Conservation (phyloP, 169 alveolate genomes). For the Babesia bovis region DNA sequence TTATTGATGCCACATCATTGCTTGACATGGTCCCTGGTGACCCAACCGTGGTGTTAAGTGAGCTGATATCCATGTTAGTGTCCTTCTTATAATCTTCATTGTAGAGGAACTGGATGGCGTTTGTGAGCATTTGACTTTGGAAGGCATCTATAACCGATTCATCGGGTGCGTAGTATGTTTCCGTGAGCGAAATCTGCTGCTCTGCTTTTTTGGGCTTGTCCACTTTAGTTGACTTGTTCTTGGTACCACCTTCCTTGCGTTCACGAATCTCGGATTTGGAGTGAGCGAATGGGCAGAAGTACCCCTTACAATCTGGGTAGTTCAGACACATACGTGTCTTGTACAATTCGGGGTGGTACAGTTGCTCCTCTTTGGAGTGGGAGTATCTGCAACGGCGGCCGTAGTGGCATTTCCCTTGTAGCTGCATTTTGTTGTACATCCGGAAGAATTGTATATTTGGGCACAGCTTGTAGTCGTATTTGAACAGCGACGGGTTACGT, state of each 20-base stretch:
- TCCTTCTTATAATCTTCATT: background rate
- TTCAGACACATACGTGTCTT: conserved; percentile 83
- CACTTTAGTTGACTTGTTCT: background rate
- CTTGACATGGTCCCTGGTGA: conserved; percentile 14
- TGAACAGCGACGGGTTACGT: conserved; percentile 44
- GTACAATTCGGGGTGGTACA: conserved; percentile 88
- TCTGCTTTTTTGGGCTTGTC: background rate
- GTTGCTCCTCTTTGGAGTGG: conserved; percentile 88
- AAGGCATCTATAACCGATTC: background rate
- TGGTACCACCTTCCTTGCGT: background rate
- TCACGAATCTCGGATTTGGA: conserved; percentile 79
- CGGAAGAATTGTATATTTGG: conserved; percentile 67
- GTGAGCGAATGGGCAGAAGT: conserved; percentile 87
- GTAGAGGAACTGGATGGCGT: background rate
- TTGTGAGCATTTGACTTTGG: conserved; percentile 2
- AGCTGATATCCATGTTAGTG: background rate
- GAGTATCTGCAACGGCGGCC: conserved; percentile 88
- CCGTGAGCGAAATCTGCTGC: background rate
- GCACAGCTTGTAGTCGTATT: conserved; percentile 66
- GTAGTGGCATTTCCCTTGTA: conserved; percentile 77
- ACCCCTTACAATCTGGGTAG: conserved; percentile 81
- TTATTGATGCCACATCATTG: background rate
- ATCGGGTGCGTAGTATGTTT: background rate
- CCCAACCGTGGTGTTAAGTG: conserved; percentile 18
- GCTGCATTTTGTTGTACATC: conserved; percentile 62